Base-by-base conservation (phyloP, 805 yeast genomes). In the Teunomyces kruisii region DNA sequence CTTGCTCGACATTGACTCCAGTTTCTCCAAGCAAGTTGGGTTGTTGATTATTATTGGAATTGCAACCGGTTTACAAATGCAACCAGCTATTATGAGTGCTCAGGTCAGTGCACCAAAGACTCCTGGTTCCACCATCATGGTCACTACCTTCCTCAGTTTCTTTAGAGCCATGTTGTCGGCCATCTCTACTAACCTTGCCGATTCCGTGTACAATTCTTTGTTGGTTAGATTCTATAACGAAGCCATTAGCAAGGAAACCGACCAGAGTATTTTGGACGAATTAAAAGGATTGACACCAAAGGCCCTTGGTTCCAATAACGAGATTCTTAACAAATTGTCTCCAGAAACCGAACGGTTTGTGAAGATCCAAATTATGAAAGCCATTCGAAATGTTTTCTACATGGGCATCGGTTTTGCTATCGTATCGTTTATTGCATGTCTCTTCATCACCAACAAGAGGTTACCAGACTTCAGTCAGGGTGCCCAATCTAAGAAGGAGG, bases 61-160 rank as follows among this genome's bases (percentile, higher is more conserved):
- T 4, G 67, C 76, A 0, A 57, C 71, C 36, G 86, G 86, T 2
- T 27, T 75, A 12, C 64, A 61, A 43, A 61, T 78, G 56, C 83
- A 79, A 56, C 62, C 79, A 1, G 52, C 69, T 12, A 61, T 76
- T 39, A 54, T 77, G 27, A 57, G 74, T 1, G 67, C 76, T 1
- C 82, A 79, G 52, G 57, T 79, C 7, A 61, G 69, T 17, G 79
- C 80, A 8, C 82, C 84, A 28, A 75, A 78, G 47, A 57, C 65
- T 1, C 70, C 77, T 5, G 84, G 83, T n/a, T 70, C 75, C 2
- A 65, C 69, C 7, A 75, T 80, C 39, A 56, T 78, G 58, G 67
- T 78, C 2, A 76, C 82, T 5, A 59, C 80, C 0, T 64, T 71
- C 40, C 44, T 75, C 46, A 67, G 70, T 49, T 76, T 76, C 53